Percentiles rank a stretch among this genome's conserved stretches.
These are phyloP conservation scores for Striga hermonthica DNA, from an alignment of 305 asterid genomes.

Conservation along the genomic window DNA sequence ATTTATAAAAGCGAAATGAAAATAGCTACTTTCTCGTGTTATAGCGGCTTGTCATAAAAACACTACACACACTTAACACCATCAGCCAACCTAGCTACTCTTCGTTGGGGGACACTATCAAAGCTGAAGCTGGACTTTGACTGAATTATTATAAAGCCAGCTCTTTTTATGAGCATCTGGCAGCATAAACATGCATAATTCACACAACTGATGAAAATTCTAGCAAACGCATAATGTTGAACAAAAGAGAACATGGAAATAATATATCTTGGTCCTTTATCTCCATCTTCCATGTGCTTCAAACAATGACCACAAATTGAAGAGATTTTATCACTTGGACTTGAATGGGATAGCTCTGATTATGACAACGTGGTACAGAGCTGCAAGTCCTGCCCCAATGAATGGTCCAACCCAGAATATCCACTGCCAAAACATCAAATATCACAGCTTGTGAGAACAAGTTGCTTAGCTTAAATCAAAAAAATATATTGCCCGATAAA, in stretches of 20 bases:
- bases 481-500: too few relatives aligned
- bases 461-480: too few relatives aligned
- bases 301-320: conserved; percentile 28
- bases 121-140: conserved; percentile 14
- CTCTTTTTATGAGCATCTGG: conserved; percentile 17
- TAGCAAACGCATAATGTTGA: conserved; percentile 11
- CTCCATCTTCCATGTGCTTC: conserved; percentile 24
- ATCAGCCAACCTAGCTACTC: too few relatives aligned
- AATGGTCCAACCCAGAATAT: conserved; percentile 55
- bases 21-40: too few relatives aligned
- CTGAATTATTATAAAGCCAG: conserved; percentile 27
- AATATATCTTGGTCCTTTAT: conserved; percentile 1
- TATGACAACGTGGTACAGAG: conserved; percentile 44
- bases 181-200: conserved; percentile 28
- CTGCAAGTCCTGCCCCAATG: conserved; percentile 51
- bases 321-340: conserved; percentile 32
- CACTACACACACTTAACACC: too few relatives aligned
- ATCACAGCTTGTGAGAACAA: conserved; percentile 2
- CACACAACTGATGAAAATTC: conserved; percentile 12
- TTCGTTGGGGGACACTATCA: too few relatives aligned
- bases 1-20: too few relatives aligned
- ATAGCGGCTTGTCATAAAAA: too few relatives aligned
- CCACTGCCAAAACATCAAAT: conserved; percentile 37
- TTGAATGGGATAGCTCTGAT: conserved; percentile 56
- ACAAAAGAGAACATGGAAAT: conserved; percentile 3